Base-by-base conservation (phyloP, 1,284 basidiomycete genomes). In the Leccinum proliferum region DNA sequence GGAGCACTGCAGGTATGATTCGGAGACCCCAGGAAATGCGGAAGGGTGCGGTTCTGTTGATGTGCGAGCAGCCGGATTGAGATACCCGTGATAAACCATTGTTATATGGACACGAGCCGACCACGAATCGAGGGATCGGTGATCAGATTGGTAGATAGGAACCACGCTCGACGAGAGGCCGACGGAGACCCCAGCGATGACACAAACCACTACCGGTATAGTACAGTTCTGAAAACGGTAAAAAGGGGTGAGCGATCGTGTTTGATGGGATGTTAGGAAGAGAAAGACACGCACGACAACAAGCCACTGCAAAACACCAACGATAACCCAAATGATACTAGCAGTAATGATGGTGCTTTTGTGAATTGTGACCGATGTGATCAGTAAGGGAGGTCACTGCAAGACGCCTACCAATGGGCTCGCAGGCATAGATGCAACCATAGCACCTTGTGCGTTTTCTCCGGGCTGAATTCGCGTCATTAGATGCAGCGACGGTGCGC, bases 21-120 rank as follows among this genome's bases (percentile, higher is more conserved):
- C 92, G 90, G 21, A 92, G 76, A 62, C 85, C 88, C 89, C 88
- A 90, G 12, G 90, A 89, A 67, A 92, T 87, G 35, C 90, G 86
- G 81, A 90, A 92, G 0, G 88, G 88, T 0, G 87, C 87, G 6
- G 73, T 77, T 43, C 88, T 86, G 34, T 86, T 71, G 70, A 90
- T 86, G 72, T 89, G 88, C 1, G 87, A 89, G 72, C 86, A 90
- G 4, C 87, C 89, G 66, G 89, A 88, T 68, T 88, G 82, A 66
- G 68, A 90, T 89, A 73, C 87, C 88, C 86, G 88, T 89, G 69
- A 89, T 89, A 7, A 86, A 83, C 83, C 89, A 90, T 79, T 92
- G 90, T 70, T 92, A 89, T 63, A 92, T 75, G 6, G 89, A 85
- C 50, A 92, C 87, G 65, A 91, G 81, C 41, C 88, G 85, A 46